A percentile compares a stretch with the other conserved stretches of the same genome.
phyloP scores from a whole-genome alignment of 257 asterid species.

The Rauvolfia tetraphylla region DNA sequence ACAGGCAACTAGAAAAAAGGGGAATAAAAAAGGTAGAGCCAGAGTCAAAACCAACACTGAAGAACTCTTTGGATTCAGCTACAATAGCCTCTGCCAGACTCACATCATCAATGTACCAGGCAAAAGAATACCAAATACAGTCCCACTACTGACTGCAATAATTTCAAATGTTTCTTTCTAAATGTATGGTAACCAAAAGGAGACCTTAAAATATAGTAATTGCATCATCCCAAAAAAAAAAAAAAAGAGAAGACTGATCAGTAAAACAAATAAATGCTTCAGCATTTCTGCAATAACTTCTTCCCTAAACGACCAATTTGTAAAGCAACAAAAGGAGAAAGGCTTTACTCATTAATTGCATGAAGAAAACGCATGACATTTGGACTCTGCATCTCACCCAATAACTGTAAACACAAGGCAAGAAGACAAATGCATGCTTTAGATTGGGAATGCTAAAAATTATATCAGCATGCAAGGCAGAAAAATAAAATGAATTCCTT shows the following conservation, averaged over 20 bases:
- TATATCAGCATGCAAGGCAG: neutral
- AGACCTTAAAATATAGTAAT: no score
- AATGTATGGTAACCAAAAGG: neutral
- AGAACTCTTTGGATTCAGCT: neutral
- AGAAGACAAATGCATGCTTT: neutral
- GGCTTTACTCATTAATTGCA: slow-evolving; percentile 57
- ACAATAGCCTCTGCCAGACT: neutral
- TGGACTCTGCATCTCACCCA: slow-evolving; percentile 66
- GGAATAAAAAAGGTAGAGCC: neutral
- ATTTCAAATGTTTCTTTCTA: neutral
- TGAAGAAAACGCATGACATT: slow-evolving; percentile 65
- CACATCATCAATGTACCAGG: neutral
- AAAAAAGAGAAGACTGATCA: neutral
- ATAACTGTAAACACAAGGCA: slow-evolving; percentile 37
- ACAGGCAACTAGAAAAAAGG: neutral
- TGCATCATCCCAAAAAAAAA: no score
- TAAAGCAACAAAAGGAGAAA: slow-evolving; percentile 3
- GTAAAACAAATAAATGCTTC: neutral
- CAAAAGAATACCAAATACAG: neutral
- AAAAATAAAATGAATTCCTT: neutral
- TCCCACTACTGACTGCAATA: neutral
- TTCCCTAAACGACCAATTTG: neutral
- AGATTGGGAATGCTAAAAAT: neutral
- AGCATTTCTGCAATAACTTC: neutral
- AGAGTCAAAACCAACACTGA: neutral